Conservation (phyloP, 352 stramenopile species). For the Globisporangium carolinianum region DNA sequence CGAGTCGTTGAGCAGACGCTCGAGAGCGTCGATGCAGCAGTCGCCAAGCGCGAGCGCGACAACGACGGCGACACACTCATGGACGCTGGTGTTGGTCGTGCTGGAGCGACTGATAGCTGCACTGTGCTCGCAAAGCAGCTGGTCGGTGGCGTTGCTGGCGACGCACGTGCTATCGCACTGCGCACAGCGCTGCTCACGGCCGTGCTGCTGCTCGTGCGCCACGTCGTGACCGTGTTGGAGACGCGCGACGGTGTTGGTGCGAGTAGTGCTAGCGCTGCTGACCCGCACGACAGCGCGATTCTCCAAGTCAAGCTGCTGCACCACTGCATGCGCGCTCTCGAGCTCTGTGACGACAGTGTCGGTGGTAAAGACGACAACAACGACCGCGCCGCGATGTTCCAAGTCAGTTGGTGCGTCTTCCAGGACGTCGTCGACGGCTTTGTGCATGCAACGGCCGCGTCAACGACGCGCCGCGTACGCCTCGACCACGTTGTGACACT, state of each 20-base stretch:
- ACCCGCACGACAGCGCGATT: slow-evolving; percentile 9
- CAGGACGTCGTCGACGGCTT: slow-evolving; percentile 53
- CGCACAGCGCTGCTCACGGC: slow-evolving; percentile 42
- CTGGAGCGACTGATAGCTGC: too few species aligned
- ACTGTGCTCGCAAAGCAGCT: slow-evolving; percentile 23
- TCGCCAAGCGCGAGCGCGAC: slow-evolving; percentile 6
- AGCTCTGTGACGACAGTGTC: slow-evolving; percentile 23
- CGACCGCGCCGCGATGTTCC: slow-evolving; percentile 24
- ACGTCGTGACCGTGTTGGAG: slow-evolving; percentile 24
- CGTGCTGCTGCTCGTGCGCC: slow-evolving; percentile 39
- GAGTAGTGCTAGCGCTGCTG: not conserved
- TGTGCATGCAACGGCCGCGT: slow-evolving; percentile 9
- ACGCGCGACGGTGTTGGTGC: not conserved
- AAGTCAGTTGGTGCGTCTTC: slow-evolving; percentile 61
- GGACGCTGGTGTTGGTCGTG: too few species aligned
- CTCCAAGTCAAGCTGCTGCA: slow-evolving; percentile 47
- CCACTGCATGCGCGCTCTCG: slow-evolving; percentile 46
- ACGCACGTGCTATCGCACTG: slow-evolving; percentile 21
- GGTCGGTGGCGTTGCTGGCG: slow-evolving; percentile 19
- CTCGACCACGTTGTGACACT: slow-evolving; percentile 30
- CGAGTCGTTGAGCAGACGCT: slow-evolving; percentile 19
- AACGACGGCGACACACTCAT: not conserved
- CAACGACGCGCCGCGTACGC: slow-evolving; percentile 19
- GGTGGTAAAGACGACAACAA: not conserved
- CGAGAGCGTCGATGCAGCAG: slow-evolving; percentile 20